Evolutionary conservation across 306 rosid genomes (phyloP).

Genomic region (Cucurbita moschata): DNA sequence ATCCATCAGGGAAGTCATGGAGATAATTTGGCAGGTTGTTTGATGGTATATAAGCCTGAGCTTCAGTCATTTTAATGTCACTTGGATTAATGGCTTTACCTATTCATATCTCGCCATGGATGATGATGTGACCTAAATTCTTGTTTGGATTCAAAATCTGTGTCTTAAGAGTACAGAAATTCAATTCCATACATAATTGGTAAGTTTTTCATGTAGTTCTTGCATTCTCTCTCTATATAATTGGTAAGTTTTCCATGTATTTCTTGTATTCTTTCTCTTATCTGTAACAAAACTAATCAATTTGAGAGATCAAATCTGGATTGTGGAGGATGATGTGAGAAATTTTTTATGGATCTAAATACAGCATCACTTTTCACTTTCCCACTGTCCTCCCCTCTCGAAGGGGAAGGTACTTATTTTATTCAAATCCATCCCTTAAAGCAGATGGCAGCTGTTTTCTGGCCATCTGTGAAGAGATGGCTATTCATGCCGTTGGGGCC

Average conservation of each 20-base stretch:
- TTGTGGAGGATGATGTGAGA: neutral
- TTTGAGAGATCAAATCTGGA: neutral
- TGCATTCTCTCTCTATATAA: neutral
- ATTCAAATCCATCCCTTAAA: neutral
- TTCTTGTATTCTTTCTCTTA: too few relatives aligned
- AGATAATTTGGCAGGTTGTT: neutral
- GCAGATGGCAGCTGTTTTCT: neutral
- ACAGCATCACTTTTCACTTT: neutral
- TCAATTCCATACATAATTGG: neutral
- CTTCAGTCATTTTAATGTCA: neutral
- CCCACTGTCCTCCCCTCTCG: neutral
- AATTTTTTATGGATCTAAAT: neutral
- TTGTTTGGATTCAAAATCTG: neutral
- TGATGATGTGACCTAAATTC: neutral
- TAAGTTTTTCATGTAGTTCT: neutral
- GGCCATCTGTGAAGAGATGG: neutral
- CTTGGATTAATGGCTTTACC: neutral
- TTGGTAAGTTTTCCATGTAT: too few relatives aligned
- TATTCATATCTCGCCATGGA: neutral
- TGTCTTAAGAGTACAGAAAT: neutral
- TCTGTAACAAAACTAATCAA: too few relatives aligned
- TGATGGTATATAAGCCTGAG: neutral
- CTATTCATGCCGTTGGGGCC: constrained; percentile 2
- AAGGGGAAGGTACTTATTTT: neutral
- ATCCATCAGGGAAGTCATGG: neutral